Conservation (phyloP, 495 filamentous ascomycete genomes). For the Paragyromitra xinjiangensis region DNA sequence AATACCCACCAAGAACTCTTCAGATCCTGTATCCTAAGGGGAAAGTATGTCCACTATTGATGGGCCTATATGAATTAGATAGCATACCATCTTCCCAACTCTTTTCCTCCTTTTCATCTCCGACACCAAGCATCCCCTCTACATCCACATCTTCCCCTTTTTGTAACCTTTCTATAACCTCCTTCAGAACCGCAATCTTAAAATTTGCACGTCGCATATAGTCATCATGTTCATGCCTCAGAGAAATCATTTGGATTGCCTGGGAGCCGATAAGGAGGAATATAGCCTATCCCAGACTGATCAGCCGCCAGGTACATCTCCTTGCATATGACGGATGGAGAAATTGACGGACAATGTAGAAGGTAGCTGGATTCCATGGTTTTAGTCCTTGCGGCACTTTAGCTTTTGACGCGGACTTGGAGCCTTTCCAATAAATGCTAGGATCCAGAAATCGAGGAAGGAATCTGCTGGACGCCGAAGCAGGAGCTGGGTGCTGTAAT, state of each 20-base stretch:
- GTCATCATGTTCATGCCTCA: conserved; percentile 76
- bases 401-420: conserved; percentile 53
- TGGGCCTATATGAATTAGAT: conserved; percentile 6
- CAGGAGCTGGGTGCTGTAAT: conserved; percentile 39
- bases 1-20: not conserved
- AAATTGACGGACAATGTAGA: conserved; percentile 70
- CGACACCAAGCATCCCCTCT: conserved; percentile 80
- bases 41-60: conserved; percentile 33
- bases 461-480: conserved; percentile 36
- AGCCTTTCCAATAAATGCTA: conserved; percentile 30
- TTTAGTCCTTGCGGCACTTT: conserved; percentile 64
- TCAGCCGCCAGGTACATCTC: conserved; percentile 23
- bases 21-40: not conserved
- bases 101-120: conserved; percentile 78
- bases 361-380: conserved; percentile 91
- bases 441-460: conserved; percentile 52
- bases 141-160: conserved; percentile 91
- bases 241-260: conserved; percentile 85
- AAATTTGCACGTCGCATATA: conserved; percentile 80
- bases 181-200: conserved; percentile 77
- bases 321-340: conserved; percentile 4
- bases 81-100: conserved; percentile 81
- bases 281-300: conserved; percentile 64
- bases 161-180: conserved; percentile 83
- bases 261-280: conserved; percentile 92